Evolutionary conservation across 2,329 filamentous ascomycete genomes (phyloP), one percentile per base, ranked within the genome.

Genomic region (Blastomyces parvus): DNA sequence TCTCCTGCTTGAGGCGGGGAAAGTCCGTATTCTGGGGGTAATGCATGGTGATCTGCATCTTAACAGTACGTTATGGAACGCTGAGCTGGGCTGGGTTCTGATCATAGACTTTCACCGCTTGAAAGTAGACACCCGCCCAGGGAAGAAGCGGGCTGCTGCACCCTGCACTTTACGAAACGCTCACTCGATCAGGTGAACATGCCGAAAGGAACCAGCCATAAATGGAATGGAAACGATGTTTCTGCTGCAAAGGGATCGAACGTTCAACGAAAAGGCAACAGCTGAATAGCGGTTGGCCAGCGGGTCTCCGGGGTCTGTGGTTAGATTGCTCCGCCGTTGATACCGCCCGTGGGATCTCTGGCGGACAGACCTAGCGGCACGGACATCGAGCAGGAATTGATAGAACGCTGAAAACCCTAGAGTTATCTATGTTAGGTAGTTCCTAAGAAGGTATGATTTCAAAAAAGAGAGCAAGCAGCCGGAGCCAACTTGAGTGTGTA

Each of bases 11-110:
- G 40, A 14, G 25, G 56, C 27, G 27, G 36, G n/a, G 36, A 59
- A 42, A 59, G 13, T 44, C 22, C n/a, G 40, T 38, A 36, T 11
- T 3, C 56, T 59, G 22, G 56, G n/a, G 6, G 36, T 44, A 5
- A 8, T 59, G n/a, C 56, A 44, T 38, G 11, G 40, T 17, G 56
- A 44, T 25, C 63, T 70, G 19, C 58, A 68, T 22, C 63, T 27
- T 14, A 62, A 67, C 4, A 71, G 71, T 64, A 64, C 69, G 36
- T 56, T 72, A 36, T 72, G 68, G 70, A 69, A 67, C 64, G 14
- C 61, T 30, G 27, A 30, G 4, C 27, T 30, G 27, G 27, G 27
- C 4, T 4, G 27, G 4, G 27, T 30, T 30, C 27, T 30, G 27
- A 30, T 30, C 27, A 30, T 30, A 4, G 27, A 30, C 27, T 30